A percentile compares a stretch with the other conserved stretches of the same genome.
Conservation (phyloP, 169 alveolate genomes). For the Babesia gibsoni region DNA sequence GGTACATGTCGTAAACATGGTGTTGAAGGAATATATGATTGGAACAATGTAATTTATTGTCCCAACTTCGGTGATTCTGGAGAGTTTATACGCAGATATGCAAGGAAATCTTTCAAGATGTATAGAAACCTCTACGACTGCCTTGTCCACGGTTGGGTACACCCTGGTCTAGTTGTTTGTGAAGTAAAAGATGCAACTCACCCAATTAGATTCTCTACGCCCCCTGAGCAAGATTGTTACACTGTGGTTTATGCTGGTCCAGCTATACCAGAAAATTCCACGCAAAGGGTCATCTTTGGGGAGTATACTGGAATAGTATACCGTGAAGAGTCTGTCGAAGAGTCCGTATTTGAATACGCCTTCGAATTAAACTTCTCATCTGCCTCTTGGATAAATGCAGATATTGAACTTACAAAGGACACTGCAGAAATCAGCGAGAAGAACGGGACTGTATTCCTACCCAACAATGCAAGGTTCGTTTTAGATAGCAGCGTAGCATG, state of each 20-base stretch:
- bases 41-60: conserved; percentile 71
- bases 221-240: conserved; percentile 80
- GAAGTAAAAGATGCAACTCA: conserved; percentile 81
- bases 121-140: conserved; percentile 70
- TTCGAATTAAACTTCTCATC: conserved; percentile 79
- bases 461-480: conserved; percentile 81
- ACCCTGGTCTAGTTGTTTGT: conserved; percentile 74
- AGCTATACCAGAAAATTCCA: conserved; percentile 58
- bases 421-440: conserved; percentile 68
- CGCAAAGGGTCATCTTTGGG: conserved; percentile 77
- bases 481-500: conserved; percentile 83
- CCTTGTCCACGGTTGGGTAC: conserved; percentile 74
- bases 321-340: conserved; percentile 70
- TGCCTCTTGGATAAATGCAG: conserved; percentile 78
- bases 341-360: conserved; percentile 77
- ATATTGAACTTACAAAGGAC: conserved; percentile 65
- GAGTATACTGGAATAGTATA: conserved; percentile 84
- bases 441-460: conserved; percentile 65
- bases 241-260: conserved; percentile 83
- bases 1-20: background rate
- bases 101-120: conserved; percentile 41
- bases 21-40: conserved; percentile 24
- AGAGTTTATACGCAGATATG: conserved; percentile 53
- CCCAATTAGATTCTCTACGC: conserved; percentile 83
- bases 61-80: conserved; percentile 74